phyloP scores from a whole-genome alignment of 1,284 basidiomycete genomes.

The Hemileia vastatrix region DNA sequence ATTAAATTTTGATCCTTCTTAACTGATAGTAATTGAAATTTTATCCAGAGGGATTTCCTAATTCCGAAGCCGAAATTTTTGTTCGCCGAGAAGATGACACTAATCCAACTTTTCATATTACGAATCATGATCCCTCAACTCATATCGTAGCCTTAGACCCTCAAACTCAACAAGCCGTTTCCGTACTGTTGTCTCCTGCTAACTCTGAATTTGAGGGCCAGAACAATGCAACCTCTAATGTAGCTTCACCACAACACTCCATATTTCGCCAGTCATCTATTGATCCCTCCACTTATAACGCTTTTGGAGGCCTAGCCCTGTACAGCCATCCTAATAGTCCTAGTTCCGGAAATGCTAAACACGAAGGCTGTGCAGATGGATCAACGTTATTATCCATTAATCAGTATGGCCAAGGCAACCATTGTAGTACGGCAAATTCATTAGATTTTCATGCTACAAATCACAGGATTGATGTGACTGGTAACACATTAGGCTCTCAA shows the following conservation, averaged over 20 bases:
- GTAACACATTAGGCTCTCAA: too few species aligned
- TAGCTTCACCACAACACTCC: background rate
- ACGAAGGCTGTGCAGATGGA: background rate
- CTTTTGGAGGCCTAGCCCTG: conserved; percentile 4
- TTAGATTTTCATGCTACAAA: background rate
- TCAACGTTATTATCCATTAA: background rate
- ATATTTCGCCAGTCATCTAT: conserved; percentile 4
- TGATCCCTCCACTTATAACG: conserved; percentile 5
- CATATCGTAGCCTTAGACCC: too few species aligned
- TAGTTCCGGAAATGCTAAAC: background rate
- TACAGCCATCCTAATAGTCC: conserved; percentile 15
- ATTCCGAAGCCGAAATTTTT: conserved; percentile 7
- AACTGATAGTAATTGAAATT: background rate
- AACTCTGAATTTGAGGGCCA: conserved; percentile 18
- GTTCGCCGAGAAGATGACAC: background rate
- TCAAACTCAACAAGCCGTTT: background rate
- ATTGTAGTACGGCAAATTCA: background rate
- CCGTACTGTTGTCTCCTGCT: conserved; percentile 6
- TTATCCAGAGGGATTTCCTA: background rate
- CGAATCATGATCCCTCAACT: conserved; percentile 8
- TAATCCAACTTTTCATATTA: conserved; percentile 11
- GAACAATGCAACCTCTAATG: too few species aligned
- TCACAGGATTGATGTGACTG: background rate
- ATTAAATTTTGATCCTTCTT: background rate
- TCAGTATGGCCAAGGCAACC: background rate